Conservation (phyloP, 2,329 filamentous ascomycete species). For the Aaosphaeria pasadenensis region DNA sequence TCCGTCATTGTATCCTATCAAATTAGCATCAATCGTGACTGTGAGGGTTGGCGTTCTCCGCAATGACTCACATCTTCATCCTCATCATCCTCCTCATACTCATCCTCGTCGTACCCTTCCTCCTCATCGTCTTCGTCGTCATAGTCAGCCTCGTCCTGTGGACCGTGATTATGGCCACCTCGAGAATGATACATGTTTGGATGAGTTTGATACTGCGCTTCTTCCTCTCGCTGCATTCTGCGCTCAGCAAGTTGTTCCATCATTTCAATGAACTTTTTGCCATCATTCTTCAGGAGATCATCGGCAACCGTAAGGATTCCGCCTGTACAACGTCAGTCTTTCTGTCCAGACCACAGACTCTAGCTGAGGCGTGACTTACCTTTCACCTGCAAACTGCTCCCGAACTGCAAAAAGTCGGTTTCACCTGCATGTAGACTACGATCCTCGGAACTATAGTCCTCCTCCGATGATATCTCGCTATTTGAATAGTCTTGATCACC, state of each 20-base stretch:
- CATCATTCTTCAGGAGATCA: constrained; percentile 97
- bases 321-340: constrained; percentile 54
- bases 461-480: constrained; percentile 64
- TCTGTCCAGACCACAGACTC: not conserved
- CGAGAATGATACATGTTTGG: constrained; percentile 51
- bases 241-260: constrained; percentile 99
- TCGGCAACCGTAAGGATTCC: constrained; percentile 98
- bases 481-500: constrained; percentile 49
- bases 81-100: constrained; percentile 40
- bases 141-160: constrained; percentile 73
- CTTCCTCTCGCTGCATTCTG: constrained; percentile 94
- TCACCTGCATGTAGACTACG: constrained; percentile 63
- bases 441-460: constrained; percentile 64
- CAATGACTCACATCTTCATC: constrained; percentile 32
- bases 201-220: constrained; percentile 66
- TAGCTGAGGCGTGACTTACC: constrained; percentile 42
- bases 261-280: constrained; percentile 99
- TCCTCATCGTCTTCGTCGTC: constrained; percentile 64
- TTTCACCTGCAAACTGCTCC: constrained; percentile 95
- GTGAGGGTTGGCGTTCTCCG: not conserved
- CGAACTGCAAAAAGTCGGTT: constrained; percentile 95
- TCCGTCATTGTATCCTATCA: constrained; percentile 90
- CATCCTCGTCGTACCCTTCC: constrained; percentile 61
- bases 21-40: constrained; percentile 12
- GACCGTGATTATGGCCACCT: constrained; percentile 61